Percentiles rank a stretch among this genome's conserved stretches.
These are phyloP conservation scores for Metarhizium sp. DNA, from an alignment of 2,329 filamentous ascomycete genomes.

Conservation along the genomic window DNA sequence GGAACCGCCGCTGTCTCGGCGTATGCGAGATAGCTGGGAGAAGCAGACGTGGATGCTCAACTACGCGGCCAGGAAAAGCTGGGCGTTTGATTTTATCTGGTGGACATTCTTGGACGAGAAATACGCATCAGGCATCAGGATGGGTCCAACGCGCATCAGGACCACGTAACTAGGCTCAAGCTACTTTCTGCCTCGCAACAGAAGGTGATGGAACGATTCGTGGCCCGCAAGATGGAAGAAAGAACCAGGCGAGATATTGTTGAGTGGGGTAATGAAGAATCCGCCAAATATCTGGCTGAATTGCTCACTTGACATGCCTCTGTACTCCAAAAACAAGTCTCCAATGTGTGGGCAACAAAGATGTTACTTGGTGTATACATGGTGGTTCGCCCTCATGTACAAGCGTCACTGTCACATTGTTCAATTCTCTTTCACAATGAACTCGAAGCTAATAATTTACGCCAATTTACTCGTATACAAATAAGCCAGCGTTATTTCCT, in stretches of 20 bases:
- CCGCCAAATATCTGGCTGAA: neutral
- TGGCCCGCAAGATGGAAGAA: constrained; percentile 11
- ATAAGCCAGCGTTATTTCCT: neutral
- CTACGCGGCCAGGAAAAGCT: constrained; percentile 26
- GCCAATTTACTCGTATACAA: neutral
- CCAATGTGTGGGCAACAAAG: no score
- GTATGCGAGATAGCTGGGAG: constrained; percentile 28
- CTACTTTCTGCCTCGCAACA: constrained; percentile 13
- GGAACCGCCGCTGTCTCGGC: no score
- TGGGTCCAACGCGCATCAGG: constrained; percentile 11
- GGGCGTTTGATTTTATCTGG: constrained; percentile 26
- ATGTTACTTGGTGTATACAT: no score
- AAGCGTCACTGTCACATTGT: no score
- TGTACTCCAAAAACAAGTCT: no score
- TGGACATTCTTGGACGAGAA: constrained; percentile 25
- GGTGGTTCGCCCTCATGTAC: no score
- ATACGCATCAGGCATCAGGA: no score
- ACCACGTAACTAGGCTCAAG: constrained; percentile 12
- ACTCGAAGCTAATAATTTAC: no score
- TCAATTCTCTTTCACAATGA: no score
- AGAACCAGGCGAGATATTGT: neutral
- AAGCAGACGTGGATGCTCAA: constrained; percentile 21
- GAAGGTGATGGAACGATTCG: constrained; percentile 16
- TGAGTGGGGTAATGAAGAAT: neutral
- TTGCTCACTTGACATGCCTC: neutral